These are phyloP conservation scores for Myriosclerotinia duriaeana DNA, from an alignment of 2,329 filamentous ascomycete species.

Conservation along the genomic window DNA sequence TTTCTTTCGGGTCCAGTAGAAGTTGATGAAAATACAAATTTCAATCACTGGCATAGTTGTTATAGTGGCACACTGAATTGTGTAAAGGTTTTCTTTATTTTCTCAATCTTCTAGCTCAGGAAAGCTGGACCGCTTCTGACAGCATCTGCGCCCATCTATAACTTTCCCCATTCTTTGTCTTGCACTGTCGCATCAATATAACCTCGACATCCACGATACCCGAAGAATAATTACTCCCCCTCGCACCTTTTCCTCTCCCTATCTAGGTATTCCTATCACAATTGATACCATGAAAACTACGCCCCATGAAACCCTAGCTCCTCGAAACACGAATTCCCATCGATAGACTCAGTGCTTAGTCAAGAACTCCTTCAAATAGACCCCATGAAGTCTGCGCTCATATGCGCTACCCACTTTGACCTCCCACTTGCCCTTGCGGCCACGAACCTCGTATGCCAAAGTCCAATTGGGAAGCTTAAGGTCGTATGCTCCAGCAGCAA, in stretches of 20 bases:
- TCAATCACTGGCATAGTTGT: neutral
- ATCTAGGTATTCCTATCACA: neutral
- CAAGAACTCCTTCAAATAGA: neutral
- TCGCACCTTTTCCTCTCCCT: too few relatives aligned
- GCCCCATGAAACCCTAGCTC: neutral
- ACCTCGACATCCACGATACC: too few relatives aligned
- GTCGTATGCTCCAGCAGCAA: neutral
- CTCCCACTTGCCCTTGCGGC: neutral
- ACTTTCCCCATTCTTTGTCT: neutral
- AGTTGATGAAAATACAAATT: neutral
- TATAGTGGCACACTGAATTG: neutral
- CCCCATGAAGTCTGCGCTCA: neutral
- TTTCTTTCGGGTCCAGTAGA: neutral
- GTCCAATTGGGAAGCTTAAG: neutral
- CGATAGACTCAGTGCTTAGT: neutral
- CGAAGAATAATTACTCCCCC: too few relatives aligned
- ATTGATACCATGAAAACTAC: neutral
- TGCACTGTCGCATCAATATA: neutral
- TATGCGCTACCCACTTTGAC: neutral
- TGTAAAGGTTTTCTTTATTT: neutral
- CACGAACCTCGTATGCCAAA: neutral
- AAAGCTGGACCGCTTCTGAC: neutral
- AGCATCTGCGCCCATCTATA: neutral
- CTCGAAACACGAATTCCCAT: neutral
- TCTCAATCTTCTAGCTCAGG: neutral